Percentiles rank a stretch among this genome's conserved stretches.
Evolutionary conservation across 495 filamentous ascomycete genomes (phyloP).

Genomic region (Podospora pseudoanserina): DNA sequence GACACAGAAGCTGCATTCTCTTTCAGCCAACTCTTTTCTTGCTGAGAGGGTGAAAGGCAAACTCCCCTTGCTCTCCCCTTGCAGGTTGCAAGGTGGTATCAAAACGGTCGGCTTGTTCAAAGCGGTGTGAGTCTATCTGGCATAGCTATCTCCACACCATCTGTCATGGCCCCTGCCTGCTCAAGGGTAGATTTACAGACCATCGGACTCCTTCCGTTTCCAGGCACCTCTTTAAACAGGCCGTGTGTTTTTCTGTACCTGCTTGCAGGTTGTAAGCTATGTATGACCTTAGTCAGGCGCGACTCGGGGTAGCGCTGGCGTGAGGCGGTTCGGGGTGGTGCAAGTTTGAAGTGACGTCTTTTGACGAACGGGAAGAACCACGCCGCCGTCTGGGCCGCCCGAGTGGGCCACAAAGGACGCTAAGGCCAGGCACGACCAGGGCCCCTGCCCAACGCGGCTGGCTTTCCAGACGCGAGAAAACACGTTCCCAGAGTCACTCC

Average conservation of each 20-base stretch:
- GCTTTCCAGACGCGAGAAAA: constrained; percentile 24
- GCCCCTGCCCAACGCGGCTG: constrained; percentile 18
- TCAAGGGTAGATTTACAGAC: constrained; percentile 7
- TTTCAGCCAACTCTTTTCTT: not conserved
- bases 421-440: constrained; percentile 21
- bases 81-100: not conserved
- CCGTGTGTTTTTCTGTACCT: not conserved
- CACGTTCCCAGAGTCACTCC: constrained; percentile 13
- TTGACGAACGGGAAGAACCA: constrained; percentile 13
- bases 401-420: constrained; percentile 15
- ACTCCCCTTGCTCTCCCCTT: not conserved
- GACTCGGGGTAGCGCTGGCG: not conserved
- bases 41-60: not conserved
- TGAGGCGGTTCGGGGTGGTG: not conserved
- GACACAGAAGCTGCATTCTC: constrained; percentile 14
- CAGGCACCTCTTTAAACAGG: not conserved
- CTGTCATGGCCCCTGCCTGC: constrained; percentile 12
- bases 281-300: not conserved
- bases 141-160: constrained; percentile 8
- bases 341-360: not conserved
- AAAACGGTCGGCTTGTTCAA: constrained; percentile 3
- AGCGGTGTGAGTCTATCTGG: constrained; percentile 15
- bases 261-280: too few relatives aligned
- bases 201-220: constrained; percentile 2
- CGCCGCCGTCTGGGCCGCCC: constrained; percentile 13